phyloP scores from a whole-genome alignment of 441 rosid genomes.

The Adansonia grandidieri region DNA sequence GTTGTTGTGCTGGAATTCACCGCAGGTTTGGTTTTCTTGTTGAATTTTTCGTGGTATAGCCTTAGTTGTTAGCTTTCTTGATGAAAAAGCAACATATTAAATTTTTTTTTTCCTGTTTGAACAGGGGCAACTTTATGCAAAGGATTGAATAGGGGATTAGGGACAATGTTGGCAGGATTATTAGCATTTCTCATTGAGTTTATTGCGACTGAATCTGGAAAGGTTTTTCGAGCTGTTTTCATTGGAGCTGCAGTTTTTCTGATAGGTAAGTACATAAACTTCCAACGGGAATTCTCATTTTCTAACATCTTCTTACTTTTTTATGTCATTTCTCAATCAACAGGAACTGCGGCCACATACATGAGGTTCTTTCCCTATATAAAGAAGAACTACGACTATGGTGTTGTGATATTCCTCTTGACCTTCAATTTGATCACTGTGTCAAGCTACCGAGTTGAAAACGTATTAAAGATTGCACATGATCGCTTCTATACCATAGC shows the following conservation, averaged over 20 bases:
- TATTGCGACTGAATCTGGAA: conserved; percentile 59
- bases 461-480: conserved; percentile 66
- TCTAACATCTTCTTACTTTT: neutral
- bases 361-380: conserved; percentile 74
- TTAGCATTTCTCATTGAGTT: conserved; percentile 67
- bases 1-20: conserved; percentile 92
- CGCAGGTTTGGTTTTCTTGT: conserved; percentile 50
- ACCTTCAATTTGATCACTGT: conserved; percentile 82
- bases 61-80: neutral
- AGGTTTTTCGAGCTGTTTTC: conserved; percentile 63
- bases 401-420: conserved; percentile 81
- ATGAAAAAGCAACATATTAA: neutral
- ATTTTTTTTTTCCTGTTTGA: neutral
- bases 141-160: conserved; percentile 85
- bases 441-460: conserved; percentile 67
- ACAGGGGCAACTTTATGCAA: conserved; percentile 86
- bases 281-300: neutral
- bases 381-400: conserved; percentile 85
- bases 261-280: conserved; percentile 48
- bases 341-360: conserved; percentile 77
- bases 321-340: conserved; percentile 1
- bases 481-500: conserved; percentile 72
- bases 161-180: conserved; percentile 76
- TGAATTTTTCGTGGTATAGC: neutral
- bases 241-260: conserved; percentile 69